Evolutionary conservation across 805 yeast species (phyloP).

Genomic region (Zygoascus ofunaensis): DNA sequence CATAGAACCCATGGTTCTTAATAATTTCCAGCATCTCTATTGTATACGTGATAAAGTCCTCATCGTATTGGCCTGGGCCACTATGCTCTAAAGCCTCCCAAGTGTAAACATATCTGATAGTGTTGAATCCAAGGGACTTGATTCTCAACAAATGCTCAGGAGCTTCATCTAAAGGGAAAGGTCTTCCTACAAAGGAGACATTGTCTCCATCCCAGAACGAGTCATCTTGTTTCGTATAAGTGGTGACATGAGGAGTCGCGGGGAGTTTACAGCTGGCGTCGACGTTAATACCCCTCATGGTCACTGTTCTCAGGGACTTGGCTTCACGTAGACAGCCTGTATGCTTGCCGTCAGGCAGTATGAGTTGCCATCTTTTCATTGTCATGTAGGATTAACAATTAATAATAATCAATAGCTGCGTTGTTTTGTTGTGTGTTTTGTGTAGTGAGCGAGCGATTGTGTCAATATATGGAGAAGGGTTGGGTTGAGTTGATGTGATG

Average conservation of each 20-base stretch:
- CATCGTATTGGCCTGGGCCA: slow-evolving; percentile 79
- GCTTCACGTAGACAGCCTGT: background rate
- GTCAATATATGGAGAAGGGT: no score
- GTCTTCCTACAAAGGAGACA: slow-evolving; percentile 70
- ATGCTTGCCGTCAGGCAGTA: no score
- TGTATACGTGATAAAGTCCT: slow-evolving; percentile 63
- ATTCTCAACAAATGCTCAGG: slow-evolving; percentile 57
- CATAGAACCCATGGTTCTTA: slow-evolving; percentile 58
- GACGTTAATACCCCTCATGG: slow-evolving; percentile 69
- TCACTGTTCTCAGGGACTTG: slow-evolving; percentile 28
- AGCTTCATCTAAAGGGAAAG: slow-evolving; percentile 68
- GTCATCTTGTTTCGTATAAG: slow-evolving; percentile 27
- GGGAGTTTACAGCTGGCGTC: slow-evolving; percentile 73
- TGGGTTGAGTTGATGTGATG: no score
- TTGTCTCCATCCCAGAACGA: slow-evolving; percentile 57
- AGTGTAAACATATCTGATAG: slow-evolving; percentile 66
- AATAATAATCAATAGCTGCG: no score
- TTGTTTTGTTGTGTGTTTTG: no score
- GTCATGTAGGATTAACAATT: no score
- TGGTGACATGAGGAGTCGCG: slow-evolving; percentile 36
- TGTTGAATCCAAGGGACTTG: slow-evolving; percentile 72
- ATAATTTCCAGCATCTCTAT: slow-evolving; percentile 51
- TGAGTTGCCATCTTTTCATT: no score
- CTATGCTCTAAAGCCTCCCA: slow-evolving; percentile 90
- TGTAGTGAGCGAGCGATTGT: no score